These are phyloP conservation scores for Lathyrus oleraceus DNA, from an alignment of 306 rosid species.

Conservation along the genomic window DNA sequence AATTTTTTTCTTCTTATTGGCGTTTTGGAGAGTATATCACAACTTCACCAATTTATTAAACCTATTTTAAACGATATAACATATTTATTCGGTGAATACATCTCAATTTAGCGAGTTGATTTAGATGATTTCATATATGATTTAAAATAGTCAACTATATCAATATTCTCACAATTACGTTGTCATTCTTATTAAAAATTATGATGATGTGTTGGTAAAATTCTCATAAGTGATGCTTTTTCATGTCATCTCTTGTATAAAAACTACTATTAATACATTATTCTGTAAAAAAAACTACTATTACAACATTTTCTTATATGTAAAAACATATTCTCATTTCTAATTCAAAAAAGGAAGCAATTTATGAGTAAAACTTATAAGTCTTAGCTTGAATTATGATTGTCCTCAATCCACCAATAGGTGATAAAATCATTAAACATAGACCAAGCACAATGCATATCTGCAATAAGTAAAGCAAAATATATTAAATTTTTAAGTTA, in stretches of 20 bases:
- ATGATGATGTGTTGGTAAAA: too few relatives aligned
- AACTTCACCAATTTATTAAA: too few relatives aligned
- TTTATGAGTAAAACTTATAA: constrained; percentile 63
- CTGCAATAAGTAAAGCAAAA: constrained; percentile 45
- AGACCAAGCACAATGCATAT: constrained; percentile 71
- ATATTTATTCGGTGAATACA: too few relatives aligned
- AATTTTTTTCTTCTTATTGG: too few relatives aligned
- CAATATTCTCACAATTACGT: too few relatives aligned
- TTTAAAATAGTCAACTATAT: too few relatives aligned
- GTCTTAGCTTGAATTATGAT: constrained; percentile 60
- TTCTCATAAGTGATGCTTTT: not conserved
- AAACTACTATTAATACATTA: not conserved
- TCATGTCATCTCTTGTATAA: not conserved
- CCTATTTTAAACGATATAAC: too few relatives aligned
- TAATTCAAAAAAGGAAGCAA: not conserved
- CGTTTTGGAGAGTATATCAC: too few relatives aligned
- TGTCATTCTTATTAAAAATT: too few relatives aligned
- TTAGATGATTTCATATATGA: too few relatives aligned
- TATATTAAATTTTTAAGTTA: not conserved
- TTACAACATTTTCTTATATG: not conserved
- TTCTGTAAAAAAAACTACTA: not conserved
- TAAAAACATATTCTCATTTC: not conserved
- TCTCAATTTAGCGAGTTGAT: too few relatives aligned
- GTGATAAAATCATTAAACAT: constrained; percentile 59
- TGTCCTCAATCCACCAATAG: constrained; percentile 78